Conservation (phyloP, 1,284 basidiomycete species). For the Ceratobasidium sp. region DNA sequence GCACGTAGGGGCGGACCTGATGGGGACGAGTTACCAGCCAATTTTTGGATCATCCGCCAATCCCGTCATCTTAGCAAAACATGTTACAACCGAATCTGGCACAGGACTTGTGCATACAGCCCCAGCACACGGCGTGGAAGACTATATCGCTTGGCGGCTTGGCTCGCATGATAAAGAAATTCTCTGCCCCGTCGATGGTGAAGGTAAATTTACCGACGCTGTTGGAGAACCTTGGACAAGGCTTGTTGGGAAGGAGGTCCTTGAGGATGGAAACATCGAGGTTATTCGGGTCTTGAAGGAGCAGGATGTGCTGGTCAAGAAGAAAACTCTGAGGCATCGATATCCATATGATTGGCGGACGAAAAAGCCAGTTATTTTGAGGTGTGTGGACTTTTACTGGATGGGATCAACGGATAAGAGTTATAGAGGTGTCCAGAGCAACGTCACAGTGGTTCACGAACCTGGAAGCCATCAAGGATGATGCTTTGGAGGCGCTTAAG, state of each 20-base stretch:
- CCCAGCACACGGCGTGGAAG: conserved; percentile 94
- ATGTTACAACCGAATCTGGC: conserved; percentile 91
- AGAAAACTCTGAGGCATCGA: conserved; percentile 83
- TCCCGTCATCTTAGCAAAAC: conserved; percentile 62
- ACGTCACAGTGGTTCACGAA: conserved; percentile 99
- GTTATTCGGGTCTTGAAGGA: conserved; percentile 75
- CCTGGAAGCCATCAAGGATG: conserved; percentile 83
- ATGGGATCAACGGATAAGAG: background rate
- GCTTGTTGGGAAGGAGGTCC: conserved; percentile 79
- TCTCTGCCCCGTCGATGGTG: conserved; percentile 83
- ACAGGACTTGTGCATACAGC: conserved; percentile 97
- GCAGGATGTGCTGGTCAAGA: conserved; percentile 70
- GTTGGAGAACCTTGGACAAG: conserved; percentile 59
- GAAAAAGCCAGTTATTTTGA: conserved; percentile 90
- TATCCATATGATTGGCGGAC: conserved; percentile 99
- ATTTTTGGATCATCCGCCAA: conserved; percentile 74
- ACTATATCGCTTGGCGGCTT: conserved; percentile 80
- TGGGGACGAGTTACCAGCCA: conserved; percentile 75
- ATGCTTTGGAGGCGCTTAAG: conserved; percentile 78
- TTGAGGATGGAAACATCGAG: conserved; percentile 75
- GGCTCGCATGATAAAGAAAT: conserved; percentile 55
- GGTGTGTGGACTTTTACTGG: conserved; percentile 62
- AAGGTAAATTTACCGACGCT: conserved; percentile 77
- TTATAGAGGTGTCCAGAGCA: conserved; percentile 67
- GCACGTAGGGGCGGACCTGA: conserved; percentile 69